phyloP scores from a whole-genome alignment of 352 stramenopile species.

The Pythium vanterpoolii region DNA sequence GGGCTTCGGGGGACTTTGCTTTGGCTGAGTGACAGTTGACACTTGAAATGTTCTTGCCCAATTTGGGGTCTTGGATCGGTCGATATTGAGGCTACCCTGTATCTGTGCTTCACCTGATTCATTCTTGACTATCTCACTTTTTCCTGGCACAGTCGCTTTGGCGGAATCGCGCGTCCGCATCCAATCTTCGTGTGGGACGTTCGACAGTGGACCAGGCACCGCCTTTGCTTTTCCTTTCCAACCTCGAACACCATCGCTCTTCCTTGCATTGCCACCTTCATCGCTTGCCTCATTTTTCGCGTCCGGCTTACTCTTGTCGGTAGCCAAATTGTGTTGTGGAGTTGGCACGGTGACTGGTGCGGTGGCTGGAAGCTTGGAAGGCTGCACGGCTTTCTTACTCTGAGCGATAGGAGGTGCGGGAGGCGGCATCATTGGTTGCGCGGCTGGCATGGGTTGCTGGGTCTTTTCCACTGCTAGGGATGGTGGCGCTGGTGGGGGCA shows the following conservation, averaged over 20 bases:
- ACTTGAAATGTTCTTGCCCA: slow-evolving; percentile 45
- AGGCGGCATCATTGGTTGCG: slow-evolving; percentile 21
- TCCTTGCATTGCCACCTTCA: background rate
- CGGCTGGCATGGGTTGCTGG: background rate
- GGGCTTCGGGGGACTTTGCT: slow-evolving; percentile 20
- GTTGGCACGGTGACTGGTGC: background rate
- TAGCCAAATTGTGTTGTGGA: background rate
- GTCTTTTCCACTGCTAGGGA: background rate
- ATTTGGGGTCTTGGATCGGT: slow-evolving; percentile 56
- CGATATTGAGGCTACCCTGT: slow-evolving; percentile 27
- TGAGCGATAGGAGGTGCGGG: slow-evolving; percentile 24
- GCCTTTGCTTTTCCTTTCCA: slow-evolving; percentile 52
- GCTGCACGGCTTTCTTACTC: background rate
- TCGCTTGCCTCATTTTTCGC: background rate
- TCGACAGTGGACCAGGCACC: slow-evolving; percentile 46
- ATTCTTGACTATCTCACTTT: slow-evolving; percentile 8
- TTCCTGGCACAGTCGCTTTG: slow-evolving; percentile 39
- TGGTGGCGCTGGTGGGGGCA: slow-evolving; percentile 27
- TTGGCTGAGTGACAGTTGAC: slow-evolving; percentile 1
- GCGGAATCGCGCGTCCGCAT: slow-evolving; percentile 62
- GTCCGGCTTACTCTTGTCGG: background rate
- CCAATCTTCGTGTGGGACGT: slow-evolving; percentile 66
- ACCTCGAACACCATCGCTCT: slow-evolving; percentile 6
- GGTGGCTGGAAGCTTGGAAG: background rate
- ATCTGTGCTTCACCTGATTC: background rate